phyloP scores from a whole-genome alignment of 345 rosid genomes.

The Euphorbia pulcherrima region DNA sequence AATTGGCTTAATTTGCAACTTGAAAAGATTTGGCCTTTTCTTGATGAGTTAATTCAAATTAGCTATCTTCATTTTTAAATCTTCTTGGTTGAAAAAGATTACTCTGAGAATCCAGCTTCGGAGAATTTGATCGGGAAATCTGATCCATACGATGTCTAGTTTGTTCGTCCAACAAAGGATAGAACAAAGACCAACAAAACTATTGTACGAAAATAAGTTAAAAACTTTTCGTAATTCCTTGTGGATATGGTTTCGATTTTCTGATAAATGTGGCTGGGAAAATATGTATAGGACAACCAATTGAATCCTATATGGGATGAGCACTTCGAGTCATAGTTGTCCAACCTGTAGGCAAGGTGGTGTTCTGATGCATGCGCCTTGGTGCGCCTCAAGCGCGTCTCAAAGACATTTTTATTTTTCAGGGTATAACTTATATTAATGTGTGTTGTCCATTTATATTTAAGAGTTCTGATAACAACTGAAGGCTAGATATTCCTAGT shows the following conservation, averaged over 20 bases:
- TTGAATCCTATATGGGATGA: slow-evolving; percentile 94
- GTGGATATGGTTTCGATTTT: background rate
- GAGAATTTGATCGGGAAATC: slow-evolving; percentile 90
- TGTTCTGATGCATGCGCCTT: no score
- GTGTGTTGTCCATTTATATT: no score
- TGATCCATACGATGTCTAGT: slow-evolving; percentile 75
- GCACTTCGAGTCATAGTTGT: no score
- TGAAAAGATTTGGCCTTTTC: slow-evolving; percentile 88
- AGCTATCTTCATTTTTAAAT: no score
- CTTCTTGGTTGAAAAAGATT: no score
- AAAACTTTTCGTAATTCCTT: background rate
- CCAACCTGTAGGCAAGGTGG: no score
- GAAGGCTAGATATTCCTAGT: no score
- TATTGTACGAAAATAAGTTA: slow-evolving; percentile 44
- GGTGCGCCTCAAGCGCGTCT: no score
- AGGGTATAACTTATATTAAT: no score
- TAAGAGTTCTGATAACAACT: no score
- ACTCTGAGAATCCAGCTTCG: no score
- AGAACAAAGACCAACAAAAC: slow-evolving; percentile 71
- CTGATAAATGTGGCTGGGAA: background rate
- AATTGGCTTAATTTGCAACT: slow-evolving; percentile 78
- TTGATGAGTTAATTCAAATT: slow-evolving; percentile 59
- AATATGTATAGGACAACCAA: slow-evolving; percentile 52
- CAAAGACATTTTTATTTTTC: no score
- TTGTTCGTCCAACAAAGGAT: slow-evolving; percentile 68